Evolutionary conservation across 768 basidiomycete species (phyloP).

Genomic region (Floccularia luteovirens): DNA sequence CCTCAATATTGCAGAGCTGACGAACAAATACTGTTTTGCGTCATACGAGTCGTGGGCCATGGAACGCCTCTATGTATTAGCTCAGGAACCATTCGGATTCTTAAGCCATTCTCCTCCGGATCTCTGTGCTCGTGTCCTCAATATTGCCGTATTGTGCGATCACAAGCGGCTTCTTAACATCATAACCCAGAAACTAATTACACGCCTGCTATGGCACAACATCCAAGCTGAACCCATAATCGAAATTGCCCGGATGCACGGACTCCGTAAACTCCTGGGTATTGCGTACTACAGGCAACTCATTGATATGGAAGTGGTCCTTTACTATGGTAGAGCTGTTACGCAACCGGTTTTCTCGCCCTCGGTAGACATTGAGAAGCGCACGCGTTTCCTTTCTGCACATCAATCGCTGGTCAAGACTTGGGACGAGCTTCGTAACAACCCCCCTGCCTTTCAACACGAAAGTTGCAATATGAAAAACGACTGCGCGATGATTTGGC

Average conservation of each 20-base stretch:
- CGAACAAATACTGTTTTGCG: slow-evolving; percentile 39
- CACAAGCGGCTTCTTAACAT: slow-evolving; percentile 39
- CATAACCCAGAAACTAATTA: slow-evolving; percentile 41
- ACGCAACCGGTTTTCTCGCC: slow-evolving; percentile 19
- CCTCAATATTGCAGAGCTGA: slow-evolving; percentile 36
- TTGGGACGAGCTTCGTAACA: slow-evolving; percentile 45
- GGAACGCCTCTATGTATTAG: slow-evolving; percentile 27
- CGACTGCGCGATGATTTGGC: slow-evolving; percentile 42
- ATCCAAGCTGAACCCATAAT: slow-evolving; percentile 40
- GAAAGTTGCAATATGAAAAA: slow-evolving; percentile 40
- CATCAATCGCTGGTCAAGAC: slow-evolving; percentile 44
- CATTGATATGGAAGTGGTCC: slow-evolving; percentile 26
- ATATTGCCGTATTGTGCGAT: slow-evolving; percentile 41
- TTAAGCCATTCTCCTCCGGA: slow-evolving; percentile 20
- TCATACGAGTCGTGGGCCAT: slow-evolving; percentile 37
- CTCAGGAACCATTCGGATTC: slow-evolving; percentile 19
- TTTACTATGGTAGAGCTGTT: slow-evolving; percentile 20
- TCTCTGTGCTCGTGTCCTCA: slow-evolving; percentile 37
- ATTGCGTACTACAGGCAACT: slow-evolving; percentile 47
- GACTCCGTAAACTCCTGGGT: slow-evolving; percentile 31
- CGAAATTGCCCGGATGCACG: slow-evolving; percentile 34
- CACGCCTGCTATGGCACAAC: slow-evolving; percentile 46
- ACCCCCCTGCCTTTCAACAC: slow-evolving; percentile 34
- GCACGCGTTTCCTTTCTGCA: slow-evolving; percentile 47
- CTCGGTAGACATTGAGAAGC: slow-evolving; percentile 24